phyloP scores from a whole-genome alignment of 495 filamentous ascomycete genomes.

The Neurospora cerealis region DNA sequence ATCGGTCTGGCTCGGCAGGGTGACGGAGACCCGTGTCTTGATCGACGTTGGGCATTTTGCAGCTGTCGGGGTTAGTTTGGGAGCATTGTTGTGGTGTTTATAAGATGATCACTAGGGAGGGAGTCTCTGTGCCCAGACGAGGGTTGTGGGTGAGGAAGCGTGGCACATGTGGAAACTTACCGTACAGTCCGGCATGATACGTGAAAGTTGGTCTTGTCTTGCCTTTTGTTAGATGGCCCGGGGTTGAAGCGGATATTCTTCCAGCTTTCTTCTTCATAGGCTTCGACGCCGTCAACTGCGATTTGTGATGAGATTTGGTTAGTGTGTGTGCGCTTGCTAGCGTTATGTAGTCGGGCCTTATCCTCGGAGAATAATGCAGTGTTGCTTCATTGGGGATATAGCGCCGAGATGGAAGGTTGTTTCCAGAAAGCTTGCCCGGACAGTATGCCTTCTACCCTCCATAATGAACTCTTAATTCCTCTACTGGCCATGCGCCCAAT shows the following conservation, averaged over 20 bases:
- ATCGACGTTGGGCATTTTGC: conserved; percentile 77
- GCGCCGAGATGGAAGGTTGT: neutral
- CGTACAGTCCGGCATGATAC: conserved; percentile 62
- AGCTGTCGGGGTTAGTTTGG: conserved; percentile 36
- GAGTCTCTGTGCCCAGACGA: neutral
- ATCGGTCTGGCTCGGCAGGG: conserved; percentile 58
- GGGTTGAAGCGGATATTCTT: conserved; percentile 56
- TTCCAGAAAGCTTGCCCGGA: neutral
- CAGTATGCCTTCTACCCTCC: neutral
- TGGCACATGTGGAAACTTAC: conserved; percentile 17
- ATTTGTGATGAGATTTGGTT: neutral
- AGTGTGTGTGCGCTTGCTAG: neutral
- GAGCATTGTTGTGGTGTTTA: conserved; percentile 7
- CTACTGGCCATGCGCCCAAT: neutral
- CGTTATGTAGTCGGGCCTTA: neutral
- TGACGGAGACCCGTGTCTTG: conserved; percentile 63
- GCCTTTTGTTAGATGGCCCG: conserved; percentile 16
- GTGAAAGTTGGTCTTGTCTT: conserved; percentile 26
- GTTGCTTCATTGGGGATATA: neutral
- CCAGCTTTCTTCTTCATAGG: conserved; percentile 66
- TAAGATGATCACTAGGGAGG: conserved; percentile 2
- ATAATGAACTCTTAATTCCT: neutral
- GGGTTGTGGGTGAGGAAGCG: neutral
- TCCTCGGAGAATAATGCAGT: neutral
- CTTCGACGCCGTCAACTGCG: conserved; percentile 27